Evolutionary conservation across 1,284 basidiomycete species (phyloP).

Genomic region (Ganoderma lucidum): DNA sequence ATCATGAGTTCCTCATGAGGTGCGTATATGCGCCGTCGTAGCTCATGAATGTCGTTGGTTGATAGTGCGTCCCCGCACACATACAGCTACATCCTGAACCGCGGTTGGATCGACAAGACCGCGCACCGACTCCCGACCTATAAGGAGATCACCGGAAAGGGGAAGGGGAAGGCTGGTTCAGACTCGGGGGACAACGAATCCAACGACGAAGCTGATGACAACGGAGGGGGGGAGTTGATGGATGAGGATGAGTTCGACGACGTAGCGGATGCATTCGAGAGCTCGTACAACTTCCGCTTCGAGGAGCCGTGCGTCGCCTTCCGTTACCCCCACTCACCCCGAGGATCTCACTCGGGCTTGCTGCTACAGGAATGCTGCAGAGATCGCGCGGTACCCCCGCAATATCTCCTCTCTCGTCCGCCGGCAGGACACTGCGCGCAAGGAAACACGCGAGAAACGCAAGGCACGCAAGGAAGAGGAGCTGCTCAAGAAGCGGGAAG

Average conservation of each 20-base stretch:
- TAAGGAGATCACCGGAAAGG: constrained; percentile 69
- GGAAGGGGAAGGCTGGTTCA: constrained; percentile 45
- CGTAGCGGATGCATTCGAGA: constrained; percentile 76
- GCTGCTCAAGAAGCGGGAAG: constrained; percentile 77
- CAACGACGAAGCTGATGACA: constrained; percentile 25
- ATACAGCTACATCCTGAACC: constrained; percentile 89
- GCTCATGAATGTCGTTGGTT: neutral
- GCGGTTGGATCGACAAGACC: constrained; percentile 91
- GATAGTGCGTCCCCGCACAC: neutral
- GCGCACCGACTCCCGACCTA: constrained; percentile 82
- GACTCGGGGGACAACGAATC: constrained; percentile 35
- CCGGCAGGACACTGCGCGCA: constrained; percentile 81
- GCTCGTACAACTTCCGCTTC: constrained; percentile 93
- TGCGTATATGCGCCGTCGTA: constrained; percentile 49
- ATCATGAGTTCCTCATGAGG: constrained; percentile 93
- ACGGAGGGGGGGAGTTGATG: constrained; percentile 49
- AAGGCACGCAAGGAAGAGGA: constrained; percentile 86
- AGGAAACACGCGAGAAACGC: constrained; percentile 79
- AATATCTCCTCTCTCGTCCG: constrained; percentile 75
- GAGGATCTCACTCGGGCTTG: neutral
- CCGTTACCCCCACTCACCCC: neutral
- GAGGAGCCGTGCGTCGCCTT: constrained; percentile 82
- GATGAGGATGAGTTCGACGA: constrained; percentile 76
- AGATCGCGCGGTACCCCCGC: constrained; percentile 86
- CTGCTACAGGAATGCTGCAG: constrained; percentile 65